Evolutionary conservation across 768 basidiomycete species (phyloP).

Genomic region (Lactarius evosmus): DNA sequence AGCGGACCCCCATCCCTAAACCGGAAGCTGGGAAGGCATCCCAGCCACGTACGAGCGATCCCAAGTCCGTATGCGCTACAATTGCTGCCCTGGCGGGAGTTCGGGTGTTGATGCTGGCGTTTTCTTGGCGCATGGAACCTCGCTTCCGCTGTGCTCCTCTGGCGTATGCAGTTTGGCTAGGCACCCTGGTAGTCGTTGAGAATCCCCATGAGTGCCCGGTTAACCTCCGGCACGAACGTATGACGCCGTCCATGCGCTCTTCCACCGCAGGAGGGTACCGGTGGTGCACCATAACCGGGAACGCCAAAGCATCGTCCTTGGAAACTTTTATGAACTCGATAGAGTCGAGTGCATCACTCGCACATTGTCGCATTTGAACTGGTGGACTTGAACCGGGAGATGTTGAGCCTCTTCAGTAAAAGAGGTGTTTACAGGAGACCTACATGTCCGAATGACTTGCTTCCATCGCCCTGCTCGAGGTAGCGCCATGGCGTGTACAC

Average conservation of each 20-base stretch:
- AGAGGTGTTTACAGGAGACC: not conserved
- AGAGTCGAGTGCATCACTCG: conserved; percentile 28
- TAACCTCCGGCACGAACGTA: conserved; percentile 35
- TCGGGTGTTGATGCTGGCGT: conserved; percentile 28
- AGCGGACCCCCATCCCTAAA: not conserved
- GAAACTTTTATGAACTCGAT: conserved; percentile 29
- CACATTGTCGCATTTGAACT: conserved; percentile 31
- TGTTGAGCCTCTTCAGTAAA: too few relatives aligned
- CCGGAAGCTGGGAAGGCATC: not conserved
- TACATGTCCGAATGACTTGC: not conserved
- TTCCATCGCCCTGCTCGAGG: conserved; percentile 42
- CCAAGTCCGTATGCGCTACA: conserved; percentile 40
- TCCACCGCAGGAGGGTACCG: conserved; percentile 36
- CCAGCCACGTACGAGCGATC: conserved; percentile 28
- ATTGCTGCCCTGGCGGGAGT: conserved; percentile 34
- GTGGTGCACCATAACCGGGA: conserved; percentile 34
- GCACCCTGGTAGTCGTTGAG: conserved; percentile 35
- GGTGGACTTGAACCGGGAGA: conserved; percentile 21
- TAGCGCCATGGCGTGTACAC: conserved; percentile 38
- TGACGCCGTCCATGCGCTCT: conserved; percentile 32
- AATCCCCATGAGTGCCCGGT: conserved; percentile 33
- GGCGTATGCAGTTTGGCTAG: conserved; percentile 32
- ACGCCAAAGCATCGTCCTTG: conserved; percentile 37
- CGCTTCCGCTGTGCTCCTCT: conserved; percentile 35
- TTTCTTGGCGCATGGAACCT: conserved; percentile 36